Evolutionary conservation across 305 asterid genomes (phyloP).

Genomic region (Coffea humblotiana): DNA sequence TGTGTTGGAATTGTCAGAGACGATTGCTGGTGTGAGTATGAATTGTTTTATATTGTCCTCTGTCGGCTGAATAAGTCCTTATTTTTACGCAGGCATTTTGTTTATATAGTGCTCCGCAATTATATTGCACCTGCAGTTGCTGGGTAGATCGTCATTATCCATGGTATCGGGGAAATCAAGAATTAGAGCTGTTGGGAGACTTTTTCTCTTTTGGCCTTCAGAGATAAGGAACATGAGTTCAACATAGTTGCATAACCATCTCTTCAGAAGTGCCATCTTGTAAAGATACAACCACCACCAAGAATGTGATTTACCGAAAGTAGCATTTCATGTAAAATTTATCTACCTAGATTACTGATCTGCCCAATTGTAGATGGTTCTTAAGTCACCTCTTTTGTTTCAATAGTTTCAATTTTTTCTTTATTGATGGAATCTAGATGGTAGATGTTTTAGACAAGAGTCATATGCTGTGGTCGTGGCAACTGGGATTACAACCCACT

Average conservation of each 20-base stretch:
- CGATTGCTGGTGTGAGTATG: background rate
- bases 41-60: background rate
- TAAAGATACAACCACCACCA: background rate
- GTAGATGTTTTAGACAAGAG: slow-evolving; percentile 3
- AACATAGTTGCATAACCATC: background rate
- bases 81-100: background rate
- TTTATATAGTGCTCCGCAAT: background rate
- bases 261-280: background rate
- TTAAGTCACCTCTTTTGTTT: slow-evolving; percentile 4
- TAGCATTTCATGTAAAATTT: slow-evolving; percentile 1
- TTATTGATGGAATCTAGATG: slow-evolving; percentile 9
- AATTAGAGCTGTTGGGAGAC: background rate
- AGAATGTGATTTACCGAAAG: background rate
- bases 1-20: background rate
- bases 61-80: too few species aligned
- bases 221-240: too few species aligned
- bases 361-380: slow-evolving; percentile 1
- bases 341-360: background rate
- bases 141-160: too few species aligned
- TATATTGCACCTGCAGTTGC: slow-evolving; percentile 7
- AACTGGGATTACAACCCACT: background rate
- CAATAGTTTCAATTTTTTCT: background rate
- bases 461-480: background rate
- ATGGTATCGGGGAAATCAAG: background rate
- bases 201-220: background rate